Conservation (phyloP, 805 yeast genomes). For the Hanseniaspora guilliermondii region DNA sequence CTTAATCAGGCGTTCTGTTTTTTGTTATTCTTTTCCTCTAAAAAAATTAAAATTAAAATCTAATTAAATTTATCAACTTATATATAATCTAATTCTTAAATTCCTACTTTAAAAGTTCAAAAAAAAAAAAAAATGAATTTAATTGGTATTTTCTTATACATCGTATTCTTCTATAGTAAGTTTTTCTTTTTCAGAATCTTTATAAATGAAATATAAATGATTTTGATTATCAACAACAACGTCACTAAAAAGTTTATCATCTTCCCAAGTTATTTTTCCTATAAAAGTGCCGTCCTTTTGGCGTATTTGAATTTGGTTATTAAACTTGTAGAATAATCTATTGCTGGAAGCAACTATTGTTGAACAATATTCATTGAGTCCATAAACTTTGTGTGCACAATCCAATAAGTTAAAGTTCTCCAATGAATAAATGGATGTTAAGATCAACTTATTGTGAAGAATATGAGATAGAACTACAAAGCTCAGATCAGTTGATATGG, state of each 20-base stretch:
- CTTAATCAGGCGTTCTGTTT: too few relatives aligned
- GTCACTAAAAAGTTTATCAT: neutral
- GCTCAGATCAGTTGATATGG: neutral
- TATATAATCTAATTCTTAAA: too few relatives aligned
- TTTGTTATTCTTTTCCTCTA: too few relatives aligned
- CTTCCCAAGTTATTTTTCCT: neutral
- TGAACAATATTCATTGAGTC: neutral
- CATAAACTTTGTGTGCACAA: neutral
- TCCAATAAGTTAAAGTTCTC: neutral
- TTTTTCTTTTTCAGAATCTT: neutral
- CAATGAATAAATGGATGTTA: constrained; percentile 1
- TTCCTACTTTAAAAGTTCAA: neutral
- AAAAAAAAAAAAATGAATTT: neutral
- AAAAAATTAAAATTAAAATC: too few relatives aligned
- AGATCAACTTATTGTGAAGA: neutral
- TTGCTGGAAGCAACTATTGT: neutral
- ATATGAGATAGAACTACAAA: neutral
- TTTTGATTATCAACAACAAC: neutral
- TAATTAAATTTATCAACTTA: too few relatives aligned
- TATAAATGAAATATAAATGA: neutral
- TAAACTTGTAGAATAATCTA: neutral
- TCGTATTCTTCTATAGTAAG: neutral
- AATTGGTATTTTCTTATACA: neutral
- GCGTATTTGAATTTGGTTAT: constrained; percentile 1
- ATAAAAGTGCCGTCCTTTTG: neutral